Base-by-base conservation (phyloP, 1,284 basidiomycete species). In the Athelia psychrophila region DNA sequence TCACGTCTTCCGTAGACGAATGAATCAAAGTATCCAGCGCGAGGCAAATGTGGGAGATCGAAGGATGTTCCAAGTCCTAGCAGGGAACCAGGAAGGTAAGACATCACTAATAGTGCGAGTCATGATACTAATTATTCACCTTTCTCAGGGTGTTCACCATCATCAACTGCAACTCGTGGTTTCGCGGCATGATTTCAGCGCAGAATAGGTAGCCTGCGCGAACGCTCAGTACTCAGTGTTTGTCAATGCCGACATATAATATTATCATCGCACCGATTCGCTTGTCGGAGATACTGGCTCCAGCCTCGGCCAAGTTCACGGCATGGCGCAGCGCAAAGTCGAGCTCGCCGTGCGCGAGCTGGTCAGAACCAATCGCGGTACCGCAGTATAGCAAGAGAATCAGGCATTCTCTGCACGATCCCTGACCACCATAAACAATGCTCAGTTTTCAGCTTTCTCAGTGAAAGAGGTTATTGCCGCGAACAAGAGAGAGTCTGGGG, bases 131-230 rank as follows among this genome's bases (percentile, higher is more conserved):
- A 27, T 32, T 35, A 23, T 25, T 27, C 53, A 84, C 88, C 76
- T 91, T 91, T 55, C 88, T 83, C 36, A 91, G 61, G 1, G 89
- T 91, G 57, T 92, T 92, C 44, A 92, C 83, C 13, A 92, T 72
- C 88, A 92, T 89, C n/a, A 92, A 71, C 53, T 81, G 78, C 24
- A 91, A 71, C 56, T 89, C 87, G 60, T 90, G 83, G 40, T 76
- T 67, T 18, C 66, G 59, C 35, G 81, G 77, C 84, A 92, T 88
- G 18, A 87, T 67, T 62, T 88, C 81, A 42, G 75, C 68, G 60
- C 88, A 91, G 62, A 89, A 91, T 6, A 84, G 65, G 65, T 91
- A 91, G 10, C 88, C 89, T 48, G 54, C 53, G 19, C 51, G 18
- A 45, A 36, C 23, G 42, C 38, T 30, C 23, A 16, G 35, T 18